Evolutionary conservation across 2,329 filamentous ascomycete genomes (phyloP).

Genomic region (Arthroderma sp.): DNA sequence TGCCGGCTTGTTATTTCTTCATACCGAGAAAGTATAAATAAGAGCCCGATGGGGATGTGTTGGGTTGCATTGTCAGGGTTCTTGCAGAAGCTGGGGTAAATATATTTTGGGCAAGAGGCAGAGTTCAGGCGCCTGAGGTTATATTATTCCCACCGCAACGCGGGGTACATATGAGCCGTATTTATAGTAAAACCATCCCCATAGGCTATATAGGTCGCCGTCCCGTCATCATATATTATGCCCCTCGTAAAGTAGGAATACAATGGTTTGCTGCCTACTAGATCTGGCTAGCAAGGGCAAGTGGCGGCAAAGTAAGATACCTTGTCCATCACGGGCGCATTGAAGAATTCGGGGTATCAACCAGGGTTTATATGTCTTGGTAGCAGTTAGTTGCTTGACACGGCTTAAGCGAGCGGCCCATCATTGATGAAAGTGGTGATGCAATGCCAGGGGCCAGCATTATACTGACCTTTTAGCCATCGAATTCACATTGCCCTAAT

Average conservation of each 20-base stretch:
- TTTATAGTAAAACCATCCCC: not conserved
- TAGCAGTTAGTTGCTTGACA: conserved; percentile 1
- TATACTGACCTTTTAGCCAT: not conserved
- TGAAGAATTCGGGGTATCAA: not conserved
- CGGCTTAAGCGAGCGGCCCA: conserved; percentile 2
- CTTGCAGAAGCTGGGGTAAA: conserved; percentile 1
- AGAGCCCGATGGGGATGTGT: not conserved
- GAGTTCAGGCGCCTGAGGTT: not conserved
- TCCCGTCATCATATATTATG: not conserved
- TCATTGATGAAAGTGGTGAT: too few species aligned
- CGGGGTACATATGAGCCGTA: not conserved
- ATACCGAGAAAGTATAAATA: conserved; percentile 3
- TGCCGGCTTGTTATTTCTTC: not conserved
- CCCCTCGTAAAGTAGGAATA: not conserved
- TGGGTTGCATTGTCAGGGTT: conserved; percentile 3
- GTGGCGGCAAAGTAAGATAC: conserved; percentile 1
- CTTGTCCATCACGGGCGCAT: not conserved
- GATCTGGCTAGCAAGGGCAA: conserved; percentile 3
- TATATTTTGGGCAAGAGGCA: not conserved
- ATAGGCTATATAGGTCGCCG: not conserved
- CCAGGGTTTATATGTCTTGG: conserved; percentile 1
- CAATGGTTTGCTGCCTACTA: not conserved
- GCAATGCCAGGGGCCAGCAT: not conserved
- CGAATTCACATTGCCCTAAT: not conserved
- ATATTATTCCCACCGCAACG: not conserved